A percentile compares a stretch with the other conserved stretches of the same genome.
Evolutionary conservation across 495 filamentous ascomycete genomes (phyloP).

Genomic region (Penicillium robsamsonii): DNA sequence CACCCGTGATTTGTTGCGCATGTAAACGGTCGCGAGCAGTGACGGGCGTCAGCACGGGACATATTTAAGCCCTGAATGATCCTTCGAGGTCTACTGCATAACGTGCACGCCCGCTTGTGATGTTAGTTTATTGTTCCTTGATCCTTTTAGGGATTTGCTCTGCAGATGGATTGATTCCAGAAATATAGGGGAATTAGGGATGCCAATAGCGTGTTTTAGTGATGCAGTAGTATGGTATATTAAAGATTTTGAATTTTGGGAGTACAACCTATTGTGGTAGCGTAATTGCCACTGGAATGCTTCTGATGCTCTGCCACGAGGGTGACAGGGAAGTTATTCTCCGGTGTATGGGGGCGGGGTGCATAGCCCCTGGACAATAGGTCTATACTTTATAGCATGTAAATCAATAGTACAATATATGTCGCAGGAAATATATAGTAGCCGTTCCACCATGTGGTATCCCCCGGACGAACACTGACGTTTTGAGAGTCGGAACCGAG

Average conservation of each 20-base stretch:
- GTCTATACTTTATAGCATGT: not conserved
- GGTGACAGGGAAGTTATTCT: slow-evolving; percentile 1
- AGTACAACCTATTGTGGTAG: not conserved
- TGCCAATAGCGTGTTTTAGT: slow-evolving; percentile 7
- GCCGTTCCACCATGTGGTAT: not conserved
- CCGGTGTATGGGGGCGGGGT: not conserved
- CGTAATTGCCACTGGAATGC: not conserved
- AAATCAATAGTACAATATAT: not conserved
- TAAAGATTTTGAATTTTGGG: not conserved
- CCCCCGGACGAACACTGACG: slow-evolving; percentile 9
- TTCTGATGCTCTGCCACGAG: slow-evolving; percentile 7
- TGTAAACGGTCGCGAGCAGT: slow-evolving; percentile 2
- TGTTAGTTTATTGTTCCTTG: slow-evolving; percentile 1
- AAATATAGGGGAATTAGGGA: not conserved
- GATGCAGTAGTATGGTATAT: not conserved
- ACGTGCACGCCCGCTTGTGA: not conserved
- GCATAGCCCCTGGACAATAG: too few species aligned
- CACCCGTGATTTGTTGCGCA: not conserved
- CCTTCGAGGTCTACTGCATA: not conserved
- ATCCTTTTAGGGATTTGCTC: not conserved
- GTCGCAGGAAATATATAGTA: not conserved
- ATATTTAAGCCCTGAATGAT: not conserved
- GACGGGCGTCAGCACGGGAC: slow-evolving; percentile 3
- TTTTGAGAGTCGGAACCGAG: slow-evolving; percentile 2
- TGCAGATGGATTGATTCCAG: slow-evolving; percentile 5